Base-by-base conservation (phyloP, 2,329 filamentous ascomycete species). In the Diaporthe humulicola region DNA sequence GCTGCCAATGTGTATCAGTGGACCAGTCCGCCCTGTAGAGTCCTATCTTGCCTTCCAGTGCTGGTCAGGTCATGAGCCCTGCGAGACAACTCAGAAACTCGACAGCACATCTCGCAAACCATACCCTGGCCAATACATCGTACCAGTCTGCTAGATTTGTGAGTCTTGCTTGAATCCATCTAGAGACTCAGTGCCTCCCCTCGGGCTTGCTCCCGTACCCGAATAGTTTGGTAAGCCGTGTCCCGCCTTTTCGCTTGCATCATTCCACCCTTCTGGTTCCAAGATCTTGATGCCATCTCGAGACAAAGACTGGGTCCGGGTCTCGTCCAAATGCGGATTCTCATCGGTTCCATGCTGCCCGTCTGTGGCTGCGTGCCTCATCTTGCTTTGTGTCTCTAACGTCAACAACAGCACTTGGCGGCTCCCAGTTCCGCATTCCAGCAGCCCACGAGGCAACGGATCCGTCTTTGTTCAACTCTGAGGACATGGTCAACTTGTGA, bases 361-460 rank as follows among this genome's bases (percentile, higher is more conserved):
- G 36, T 48, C 40, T 30, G 33, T 60, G 28, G 56, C 30, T 54
- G 45, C 58, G 45, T 64, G 33, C 57, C 70, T 42, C 57, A 17
- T 64, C 70, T 64, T 33, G 19, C 57, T 40, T 72, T 72, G 57
- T 72, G 70, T 61, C 12, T 64, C 70, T 72, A 64, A 61, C 25
- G 45, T 56, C 70, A 64, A 54, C 28, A 40, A 25, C 70, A 64
- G 57, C 52, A 54, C 45, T 58, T 45, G 38, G 45, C 45, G 36
- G 40, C 71, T 38, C 14, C 42, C 52, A 48, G 14, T 69, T 54
- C 30, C 38, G 61, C 45, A 70, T 70, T 70, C 60, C 50, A 67
- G 25, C 54, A 25, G 45, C 67, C 30, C 40, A 36, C 36, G 42
- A 69, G 70, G 57, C 57, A 57, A 66, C 71, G 40, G 45, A 50